Base-by-base conservation (phyloP, 2,329 filamentous ascomycete genomes). In the Pyrenophora graminea region DNA sequence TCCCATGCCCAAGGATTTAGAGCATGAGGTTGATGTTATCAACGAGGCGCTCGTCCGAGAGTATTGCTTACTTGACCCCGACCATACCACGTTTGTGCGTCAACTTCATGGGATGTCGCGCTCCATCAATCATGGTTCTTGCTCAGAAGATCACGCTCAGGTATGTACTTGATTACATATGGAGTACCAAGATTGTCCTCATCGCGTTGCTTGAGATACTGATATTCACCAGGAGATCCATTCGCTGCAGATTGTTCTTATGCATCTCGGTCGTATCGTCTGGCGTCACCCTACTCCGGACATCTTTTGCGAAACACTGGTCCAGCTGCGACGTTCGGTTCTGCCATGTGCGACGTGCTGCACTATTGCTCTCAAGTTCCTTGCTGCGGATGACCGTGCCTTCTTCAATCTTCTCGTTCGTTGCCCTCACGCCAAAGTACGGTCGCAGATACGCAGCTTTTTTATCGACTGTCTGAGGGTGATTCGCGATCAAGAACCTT, bases 11-110 rank as follows among this genome's bases (percentile, higher is more conserved):
- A 54, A 64, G 19, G 56, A 69, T 4, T 70, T 84, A 38, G 70
- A 76, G 37, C 74, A 78, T 37, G 79, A 84, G 48, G 90, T 96
- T 49, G 78, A 82, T 9, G 75, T 79, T 51, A 86, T 93, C 43
- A 97, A 97, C 61, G 85, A 88, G 54, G 61, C 83, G 2, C 82
- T 90, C 19, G 79, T 96, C 39, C 84, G 88, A 45, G 85, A 88
- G 15, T 91, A 95, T 65, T 92, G 88, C 68, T 79, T 95, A 19
- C 89, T 88, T 63, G 91, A 96, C 63, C 82, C 84, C 1, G 80
- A 80, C 27, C 89, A 96, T 64, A 79, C 85, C 2, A 74, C 76
- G 1, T 90, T 96, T 59, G 80, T 91, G 13, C 77, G 80, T 31
- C 79, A 80, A 46, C 77, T 90, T 32, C 79, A 94, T 25, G 72